Base-by-base conservation (phyloP, 768 basidiomycete species). In the Steccherinum ochraceum region DNA sequence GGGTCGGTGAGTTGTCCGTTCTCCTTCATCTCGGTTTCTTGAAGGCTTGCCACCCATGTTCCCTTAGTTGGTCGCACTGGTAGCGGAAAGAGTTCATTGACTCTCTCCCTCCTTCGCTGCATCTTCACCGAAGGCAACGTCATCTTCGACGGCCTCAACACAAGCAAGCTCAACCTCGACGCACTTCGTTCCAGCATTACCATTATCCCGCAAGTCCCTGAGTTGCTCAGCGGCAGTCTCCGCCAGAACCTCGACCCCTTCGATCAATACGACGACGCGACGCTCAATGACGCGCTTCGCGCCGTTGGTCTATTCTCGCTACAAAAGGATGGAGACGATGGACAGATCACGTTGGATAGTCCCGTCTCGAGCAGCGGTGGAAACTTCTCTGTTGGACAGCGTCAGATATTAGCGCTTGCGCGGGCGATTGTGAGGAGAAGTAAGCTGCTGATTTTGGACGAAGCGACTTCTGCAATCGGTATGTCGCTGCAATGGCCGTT, bases 211-310 rank as follows among this genome's bases (percentile, higher is more conserved):
- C 80, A 81, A 60, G 63, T 69, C 43, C 74, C 76, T 24, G 75
- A 79, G 51, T 64, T 83, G 0, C 63, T 83, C 23, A 74, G 72
- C 21, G 82, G 82, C 3, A 74, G 74, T 3, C 65, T 83, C 24
- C 75, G 81, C 19, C 68, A 69, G 47, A 83, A 82, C 56, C 62
- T 83, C 12, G 82, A 83, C 57, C 79, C 80, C 1, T 83, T 81
- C 57, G 70, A 62, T 3, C 68, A 79, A 53, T 67, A 79, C 53
- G 77, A 80, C 42, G 81, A 84, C 52, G 66, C 74, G 0, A 65
- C 64, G 4, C 67, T 81, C 24, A 75, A 78, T 43, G 70, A 69
- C 41, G 77, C 78, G 0, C 62, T 80, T 18, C 69, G 73, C 24
- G 67, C 76, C 1, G 71, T 78, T 0, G 78, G 80, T 3, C 63